Conservation (phyloP, 192 early-diverging fungal genomes). For the Coemansia aciculifera region DNA sequence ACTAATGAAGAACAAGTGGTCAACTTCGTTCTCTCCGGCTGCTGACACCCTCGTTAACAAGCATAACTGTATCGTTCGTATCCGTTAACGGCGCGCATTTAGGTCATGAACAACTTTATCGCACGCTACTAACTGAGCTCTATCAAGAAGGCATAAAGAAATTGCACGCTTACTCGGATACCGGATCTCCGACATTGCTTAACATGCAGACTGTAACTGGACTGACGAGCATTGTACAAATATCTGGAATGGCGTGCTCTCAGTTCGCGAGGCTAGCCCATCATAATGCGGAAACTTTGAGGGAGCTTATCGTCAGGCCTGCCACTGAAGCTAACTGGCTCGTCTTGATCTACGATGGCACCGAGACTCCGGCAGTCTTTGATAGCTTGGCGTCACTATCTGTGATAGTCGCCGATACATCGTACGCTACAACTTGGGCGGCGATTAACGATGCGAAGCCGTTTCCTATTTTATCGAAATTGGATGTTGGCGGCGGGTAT, state of each 20-base stretch:
- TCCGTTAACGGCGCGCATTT: too few relatives aligned
- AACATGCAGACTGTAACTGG: neutral
- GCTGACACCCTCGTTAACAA: too few relatives aligned
- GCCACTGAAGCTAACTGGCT: neutral
- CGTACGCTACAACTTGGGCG: neutral
- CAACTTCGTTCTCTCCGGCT: too few relatives aligned
- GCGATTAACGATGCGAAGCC: neutral
- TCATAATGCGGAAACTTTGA: neutral
- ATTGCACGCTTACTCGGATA: too few relatives aligned
- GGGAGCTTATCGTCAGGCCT: neutral
- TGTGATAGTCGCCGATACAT: neutral
- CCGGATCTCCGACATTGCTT: neutral
- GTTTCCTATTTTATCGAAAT: neutral
- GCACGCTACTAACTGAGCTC: too few relatives aligned
- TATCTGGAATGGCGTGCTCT: neutral
- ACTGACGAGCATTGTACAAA: neutral
- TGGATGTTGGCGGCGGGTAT: neutral
- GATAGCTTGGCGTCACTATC: neutral
- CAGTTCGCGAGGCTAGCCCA: neutral
- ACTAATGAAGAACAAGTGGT: too few relatives aligned
- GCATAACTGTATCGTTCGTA: too few relatives aligned
- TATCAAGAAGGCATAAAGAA: too few relatives aligned
- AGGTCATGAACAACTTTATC: too few relatives aligned
- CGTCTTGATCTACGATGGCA: neutral
- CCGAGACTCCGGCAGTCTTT: neutral